Base-by-base conservation (phyloP, 208 protist genomes). In the Endotrypanum monterogeii region DNA sequence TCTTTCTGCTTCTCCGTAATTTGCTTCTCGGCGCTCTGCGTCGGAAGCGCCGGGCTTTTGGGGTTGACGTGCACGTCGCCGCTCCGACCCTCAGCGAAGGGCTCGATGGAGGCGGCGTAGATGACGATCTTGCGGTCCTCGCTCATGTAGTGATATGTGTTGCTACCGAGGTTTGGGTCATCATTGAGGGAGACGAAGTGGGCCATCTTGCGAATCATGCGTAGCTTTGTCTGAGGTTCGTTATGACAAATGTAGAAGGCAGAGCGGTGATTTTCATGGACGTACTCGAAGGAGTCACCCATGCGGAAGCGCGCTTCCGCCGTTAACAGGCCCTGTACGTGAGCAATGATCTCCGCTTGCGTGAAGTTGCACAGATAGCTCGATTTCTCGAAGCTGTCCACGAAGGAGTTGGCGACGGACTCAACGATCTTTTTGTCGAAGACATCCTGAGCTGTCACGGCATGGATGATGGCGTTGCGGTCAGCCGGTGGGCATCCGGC, bases 181-280 rank as follows among this genome's bases (percentile, higher is more conserved):
- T 83, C 74, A 50, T 74, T 83, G 41, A 28, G 73, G 7, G 72
- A 67, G 9, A 89, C 78, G 71, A 92, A 93, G 58, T 70, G 54
- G 35, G 84, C 73, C 67, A 96, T 79, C 57, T 83, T 83, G 55
- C 89, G 89, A 58, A 94, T 76, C 80, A 89, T 83, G 8, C 69
- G 60, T 41, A 92, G 70, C 57, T 84, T 86, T 44, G 51, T 86
- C 20, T 68, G 44, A 51, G 78, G 74, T 44, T 82, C 81, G 63
- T 89, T 91, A 67, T 67, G 69, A 79, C 88, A 93, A 71, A 96
- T 86, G 80, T 90, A 94, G 81, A 94, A 94, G 57, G 89, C 91
- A 41, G 37, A 68, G 41, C 70, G 37, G 46, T 78, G 77, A 16
- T 61, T 72, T 71, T 92, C 86, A 78, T 92, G 85, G 37, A 85